Evolutionary conservation across 371 early-diverging fungal genomes (phyloP).

Genomic region (Haplosporangium sp.): DNA sequence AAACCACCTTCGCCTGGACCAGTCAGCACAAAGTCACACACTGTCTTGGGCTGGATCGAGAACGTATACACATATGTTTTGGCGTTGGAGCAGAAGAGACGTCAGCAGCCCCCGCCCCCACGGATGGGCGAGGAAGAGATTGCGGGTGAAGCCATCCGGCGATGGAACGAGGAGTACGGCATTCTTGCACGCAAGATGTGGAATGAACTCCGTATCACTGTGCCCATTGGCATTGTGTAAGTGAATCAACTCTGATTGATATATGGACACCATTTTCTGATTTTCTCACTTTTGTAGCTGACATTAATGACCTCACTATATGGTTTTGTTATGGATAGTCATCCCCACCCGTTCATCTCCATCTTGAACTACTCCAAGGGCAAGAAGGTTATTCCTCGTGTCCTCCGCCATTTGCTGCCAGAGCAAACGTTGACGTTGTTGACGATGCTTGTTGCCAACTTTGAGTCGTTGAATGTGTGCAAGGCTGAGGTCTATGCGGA

Average conservation of each 20-base stretch:
- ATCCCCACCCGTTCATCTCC: conserved; percentile 73
- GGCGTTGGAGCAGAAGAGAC: conserved; percentile 83
- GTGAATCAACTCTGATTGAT: neutral
- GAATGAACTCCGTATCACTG: conserved; percentile 68
- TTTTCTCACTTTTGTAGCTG: neutral
- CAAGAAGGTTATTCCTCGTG: conserved; percentile 86
- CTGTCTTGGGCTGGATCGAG: conserved; percentile 81
- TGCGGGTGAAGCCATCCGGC: conserved; percentile 64
- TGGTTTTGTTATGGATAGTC: conserved; percentile 20
- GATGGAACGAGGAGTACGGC: conserved; percentile 66
- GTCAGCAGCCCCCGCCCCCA: conserved; percentile 67
- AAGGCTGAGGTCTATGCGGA: conserved; percentile 70
- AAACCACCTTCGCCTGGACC: conserved; percentile 52
- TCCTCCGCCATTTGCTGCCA: conserved; percentile 77
- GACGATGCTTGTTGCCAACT: conserved; percentile 82
- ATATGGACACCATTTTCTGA: neutral
- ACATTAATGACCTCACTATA: neutral
- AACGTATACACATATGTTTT: conserved; percentile 80
- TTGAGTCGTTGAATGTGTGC: conserved; percentile 88
- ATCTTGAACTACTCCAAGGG: conserved; percentile 86
- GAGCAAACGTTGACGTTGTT: conserved; percentile 84
- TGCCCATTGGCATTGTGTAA: conserved; percentile 70
- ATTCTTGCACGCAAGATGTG: conserved; percentile 70
- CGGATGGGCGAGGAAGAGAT: conserved; percentile 62
- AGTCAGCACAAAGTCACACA: conserved; percentile 56